Conservation (phyloP, 176 grass and related monocot species). For the Cocos nucifera region DNA sequence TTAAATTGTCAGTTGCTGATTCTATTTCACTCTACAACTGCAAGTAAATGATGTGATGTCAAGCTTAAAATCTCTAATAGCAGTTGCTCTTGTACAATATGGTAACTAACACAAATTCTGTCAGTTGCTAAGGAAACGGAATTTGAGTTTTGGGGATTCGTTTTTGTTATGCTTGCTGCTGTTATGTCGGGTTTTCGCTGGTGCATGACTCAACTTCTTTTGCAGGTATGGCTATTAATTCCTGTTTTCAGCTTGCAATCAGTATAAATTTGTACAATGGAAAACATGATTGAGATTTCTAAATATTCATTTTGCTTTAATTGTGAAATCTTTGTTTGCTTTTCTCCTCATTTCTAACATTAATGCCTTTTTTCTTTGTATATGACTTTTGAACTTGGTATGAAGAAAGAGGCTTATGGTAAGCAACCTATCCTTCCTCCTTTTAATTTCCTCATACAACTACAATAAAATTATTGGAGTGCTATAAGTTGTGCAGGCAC, state of each 20-base stretch:
- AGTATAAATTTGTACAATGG: neutral
- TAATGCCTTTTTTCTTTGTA: constrained; percentile 30
- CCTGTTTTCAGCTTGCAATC: neutral
- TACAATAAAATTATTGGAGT: neutral
- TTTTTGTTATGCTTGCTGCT: constrained; percentile 95
- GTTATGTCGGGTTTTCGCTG: constrained; percentile 99
- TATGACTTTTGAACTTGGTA: constrained; percentile 36
- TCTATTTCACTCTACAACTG: too few relatives aligned
- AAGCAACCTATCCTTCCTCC: constrained; percentile 10
- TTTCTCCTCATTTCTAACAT: constrained; percentile 13
- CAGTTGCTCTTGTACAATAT: constrained; percentile 17
- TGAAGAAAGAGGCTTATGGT: constrained; percentile 58
- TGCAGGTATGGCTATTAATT: constrained; percentile 51
- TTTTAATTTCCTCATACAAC: neutral
- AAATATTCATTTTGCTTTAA: too few relatives aligned
- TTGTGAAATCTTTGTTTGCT: too few relatives aligned
- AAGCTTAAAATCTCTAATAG: neutral
- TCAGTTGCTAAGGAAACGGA: constrained; percentile 88
- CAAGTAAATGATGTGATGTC: too few relatives aligned
- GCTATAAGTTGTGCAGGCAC: too few relatives aligned
- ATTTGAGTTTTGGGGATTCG: constrained; percentile 95
- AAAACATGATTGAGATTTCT: too few relatives aligned
- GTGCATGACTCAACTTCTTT: constrained; percentile 98
- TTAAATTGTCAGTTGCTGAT: too few relatives aligned
- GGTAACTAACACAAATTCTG: constrained; percentile 19